These are phyloP conservation scores for Phytophthora brassicae DNA, from an alignment of 352 stramenopile genomes.

Conservation along the genomic window DNA sequence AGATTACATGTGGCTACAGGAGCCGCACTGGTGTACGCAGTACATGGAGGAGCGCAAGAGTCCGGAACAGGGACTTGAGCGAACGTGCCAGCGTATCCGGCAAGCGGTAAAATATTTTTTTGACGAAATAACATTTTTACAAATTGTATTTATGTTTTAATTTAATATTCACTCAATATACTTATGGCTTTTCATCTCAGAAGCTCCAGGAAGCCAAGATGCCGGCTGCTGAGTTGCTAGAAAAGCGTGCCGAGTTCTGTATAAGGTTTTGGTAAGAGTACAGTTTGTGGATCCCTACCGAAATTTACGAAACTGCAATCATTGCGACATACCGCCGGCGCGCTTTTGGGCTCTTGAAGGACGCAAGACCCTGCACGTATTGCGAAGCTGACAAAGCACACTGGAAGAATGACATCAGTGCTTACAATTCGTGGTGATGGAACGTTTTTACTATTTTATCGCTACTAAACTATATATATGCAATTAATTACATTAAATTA, in stretches of 20 bases:
- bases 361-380: neutral
- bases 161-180: constrained; percentile 13
- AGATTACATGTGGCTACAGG: neutral
- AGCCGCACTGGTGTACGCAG: neutral
- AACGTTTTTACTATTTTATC: neutral
- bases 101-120: constrained; percentile 1
- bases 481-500: neutral
- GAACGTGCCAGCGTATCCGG: constrained; percentile 2
- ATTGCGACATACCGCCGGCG: neutral
- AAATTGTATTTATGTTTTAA: constrained; percentile 7
- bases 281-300: neutral
- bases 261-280: constrained; percentile 6
- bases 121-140: no score
- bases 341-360: neutral
- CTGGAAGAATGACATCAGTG: neutral
- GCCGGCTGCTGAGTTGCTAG: neutral
- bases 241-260: constrained; percentile 7
- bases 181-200: constrained; percentile 20
- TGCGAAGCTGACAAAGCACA: neutral
- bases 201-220: neutral
- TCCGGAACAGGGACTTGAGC: neutral
- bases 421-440: constrained; percentile 1
- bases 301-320: constrained; percentile 6
- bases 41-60: neutral
- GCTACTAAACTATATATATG: neutral